Base-by-base conservation (phyloP, 1,284 basidiomycete genomes). In the Tilletia caries region DNA sequence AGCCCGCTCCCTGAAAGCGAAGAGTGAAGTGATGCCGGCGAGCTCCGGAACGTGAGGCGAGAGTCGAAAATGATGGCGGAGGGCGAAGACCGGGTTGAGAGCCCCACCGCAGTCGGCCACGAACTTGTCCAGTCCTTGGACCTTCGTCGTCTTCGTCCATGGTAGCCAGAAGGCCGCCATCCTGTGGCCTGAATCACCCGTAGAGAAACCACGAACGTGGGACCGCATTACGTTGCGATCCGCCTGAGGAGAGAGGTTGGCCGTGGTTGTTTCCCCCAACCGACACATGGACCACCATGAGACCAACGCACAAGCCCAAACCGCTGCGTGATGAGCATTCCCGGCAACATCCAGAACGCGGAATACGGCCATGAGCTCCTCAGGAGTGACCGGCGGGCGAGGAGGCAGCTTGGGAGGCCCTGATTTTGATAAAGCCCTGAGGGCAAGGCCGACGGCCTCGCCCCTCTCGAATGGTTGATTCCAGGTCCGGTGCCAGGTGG, bases 281-380 rank as follows among this genome's bases (percentile, higher is more conserved):
- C 54, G 54, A 20, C 54, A 58, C n/a, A 58, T 32, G 3, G 54
- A 15, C 54, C 54, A 58, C 54, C 54, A 58, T 3, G 54, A 29
- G 4, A 58, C 27, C 27, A 32, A 29, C 5, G 27, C 54, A 32
- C 54, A 58, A 3, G 54, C 54, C 54, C 54, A 58, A 20, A 58
- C 54, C 15, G 54, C 54, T 6, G 54, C 54, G 27, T 58, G 54
- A 15, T 13, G 54, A 58, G 54, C 10, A 8, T 58, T 23, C 3
- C 5, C 27, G 8, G 12, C 29, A 25, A 58, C 29, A 23, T 32
- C 6, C 5, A 58, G 27, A 5, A 3, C 5, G 15, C 4, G 6
- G 23, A 25, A 32, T 3, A 58, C 20, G 23, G 8, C 27, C 4
- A 3, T 5, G 20, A 58, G 27, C 5, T 25, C 27, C 5, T 29